phyloP scores from a whole-genome alignment of 768 basidiomycete species.

The Lactarius trivialis region DNA sequence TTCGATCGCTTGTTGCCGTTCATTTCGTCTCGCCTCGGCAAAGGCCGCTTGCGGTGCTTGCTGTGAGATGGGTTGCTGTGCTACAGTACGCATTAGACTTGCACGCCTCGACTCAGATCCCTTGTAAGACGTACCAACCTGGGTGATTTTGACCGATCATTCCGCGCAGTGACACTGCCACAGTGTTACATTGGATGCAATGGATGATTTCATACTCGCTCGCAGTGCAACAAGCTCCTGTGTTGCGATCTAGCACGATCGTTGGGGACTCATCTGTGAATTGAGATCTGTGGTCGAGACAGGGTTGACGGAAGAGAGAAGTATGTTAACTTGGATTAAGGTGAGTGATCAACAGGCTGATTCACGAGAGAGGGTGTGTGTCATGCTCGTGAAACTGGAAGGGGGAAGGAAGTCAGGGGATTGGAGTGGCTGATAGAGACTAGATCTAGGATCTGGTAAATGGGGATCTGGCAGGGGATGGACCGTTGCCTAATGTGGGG shows the following conservation, averaged over 20 bases:
- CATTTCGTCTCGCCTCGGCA: neutral
- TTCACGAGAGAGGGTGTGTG: neutral
- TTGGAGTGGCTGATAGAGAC: conserved; percentile 3
- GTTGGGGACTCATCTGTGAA: neutral
- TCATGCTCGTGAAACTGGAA: neutral
- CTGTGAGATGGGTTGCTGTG: neutral
- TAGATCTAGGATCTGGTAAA: conserved; percentile 11
- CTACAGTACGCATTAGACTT: neutral
- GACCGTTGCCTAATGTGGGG: neutral
- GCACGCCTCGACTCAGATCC: neutral
- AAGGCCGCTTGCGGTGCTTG: neutral
- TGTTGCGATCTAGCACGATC: conserved; percentile 9
- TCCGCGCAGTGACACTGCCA: neutral
- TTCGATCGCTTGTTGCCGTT: neutral
- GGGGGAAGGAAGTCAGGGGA: neutral
- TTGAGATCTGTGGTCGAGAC: neutral
- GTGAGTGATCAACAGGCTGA: neutral
- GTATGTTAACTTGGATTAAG: neutral
- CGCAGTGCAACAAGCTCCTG: neutral
- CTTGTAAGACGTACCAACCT: neutral
- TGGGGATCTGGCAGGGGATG: neutral
- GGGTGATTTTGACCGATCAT: neutral
- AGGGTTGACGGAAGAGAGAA: neutral
- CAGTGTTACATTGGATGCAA: neutral
- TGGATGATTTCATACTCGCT: neutral